These are phyloP conservation scores for Candida glucosophila DNA, from an alignment of 1,139 yeast genomes.

Conservation along the genomic window DNA sequence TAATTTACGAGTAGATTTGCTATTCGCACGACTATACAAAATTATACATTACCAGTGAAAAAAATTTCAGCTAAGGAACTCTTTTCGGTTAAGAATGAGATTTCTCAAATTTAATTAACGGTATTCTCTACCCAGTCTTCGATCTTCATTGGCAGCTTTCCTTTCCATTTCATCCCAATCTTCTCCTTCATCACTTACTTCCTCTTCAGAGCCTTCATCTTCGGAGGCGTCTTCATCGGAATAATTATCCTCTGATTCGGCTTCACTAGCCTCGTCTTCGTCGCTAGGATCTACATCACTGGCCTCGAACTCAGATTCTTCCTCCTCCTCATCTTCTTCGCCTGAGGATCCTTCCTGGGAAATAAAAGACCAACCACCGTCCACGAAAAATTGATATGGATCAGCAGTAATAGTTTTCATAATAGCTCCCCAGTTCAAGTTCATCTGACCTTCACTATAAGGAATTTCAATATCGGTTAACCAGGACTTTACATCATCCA, in stretches of 20 bases:
- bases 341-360: slow-evolving; percentile 63
- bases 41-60: too few relatives aligned
- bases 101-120: too few relatives aligned
- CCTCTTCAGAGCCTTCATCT: slow-evolving; percentile 27
- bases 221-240: slow-evolving; percentile 34
- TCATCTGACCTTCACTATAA: slow-evolving; percentile 87
- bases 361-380: slow-evolving; percentile 95
- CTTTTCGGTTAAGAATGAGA: too few relatives aligned
- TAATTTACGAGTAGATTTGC: too few relatives aligned
- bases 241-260: slow-evolving; percentile 42
- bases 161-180: slow-evolving; percentile 71
- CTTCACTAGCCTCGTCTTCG: slow-evolving; percentile 60
- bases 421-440: slow-evolving; percentile 90
- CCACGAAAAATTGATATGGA: slow-evolving; percentile 87
- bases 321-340: slow-evolving; percentile 52
- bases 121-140: slow-evolving; percentile 17
- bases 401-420: slow-evolving; percentile 91
- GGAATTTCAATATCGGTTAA: slow-evolving; percentile 94
- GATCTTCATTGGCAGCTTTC: slow-evolving; percentile 52
- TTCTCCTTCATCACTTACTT: slow-evolving; percentile 56
- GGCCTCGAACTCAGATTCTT: slow-evolving; percentile 53
- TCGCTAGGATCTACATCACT: slow-evolving; percentile 66
- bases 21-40: too few relatives aligned
- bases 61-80: too few relatives aligned
- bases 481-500: slow-evolving; percentile 95